Evolutionary conservation across 768 basidiomycete species (phyloP), one percentile per base, ranked within the genome.

Genomic region (Trametes sanguinea): DNA sequence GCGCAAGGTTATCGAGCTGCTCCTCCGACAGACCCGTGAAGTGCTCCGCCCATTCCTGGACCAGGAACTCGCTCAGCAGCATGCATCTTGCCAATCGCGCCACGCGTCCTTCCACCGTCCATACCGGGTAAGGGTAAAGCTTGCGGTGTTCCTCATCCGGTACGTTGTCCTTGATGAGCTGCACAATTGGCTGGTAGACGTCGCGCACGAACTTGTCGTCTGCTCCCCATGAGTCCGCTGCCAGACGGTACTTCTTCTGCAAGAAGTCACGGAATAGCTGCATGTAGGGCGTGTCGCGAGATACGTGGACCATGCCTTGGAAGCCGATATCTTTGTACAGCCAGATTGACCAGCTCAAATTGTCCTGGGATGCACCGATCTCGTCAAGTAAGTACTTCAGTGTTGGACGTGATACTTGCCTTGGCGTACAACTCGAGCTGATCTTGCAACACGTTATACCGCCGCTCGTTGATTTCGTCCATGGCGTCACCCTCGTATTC

Each of bases 321-420:
- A 88, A 89, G n/a, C 89, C 89, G 66, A 90, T 88, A 67, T 90
- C 88, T 68, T 89, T 94, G 82, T 90, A 94, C 17, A 92, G 75
- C 92, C 92, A 94, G 76, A 93, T 94, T 0, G 87, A 86, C 90
- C 90, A 93, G 71, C 84, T 85, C 63, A 88, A 71, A 29, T 83
- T 82, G 52, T 73, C 72, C 71, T 72, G 53, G 2, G 6, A 3
- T 17, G 17, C 32, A 11, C 40, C 3, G 10, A 16, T 5, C 13
- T 40, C 37, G 29, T 61, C 8, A 57, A 51, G 51, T 58, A 32
- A 16, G 56, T 43, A 17, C 29, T 33, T 7, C 8, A 30, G 35
- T 3, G 13, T 14, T 17, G 17, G 11, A 5, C 5, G 9, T 29
- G 10, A 13, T 1, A 27, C 65, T 37, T 43, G 84, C 86, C 75